Evolutionary conservation across 345 rosid species (phyloP).

Genomic region (Moricandia moricandioides): DNA sequence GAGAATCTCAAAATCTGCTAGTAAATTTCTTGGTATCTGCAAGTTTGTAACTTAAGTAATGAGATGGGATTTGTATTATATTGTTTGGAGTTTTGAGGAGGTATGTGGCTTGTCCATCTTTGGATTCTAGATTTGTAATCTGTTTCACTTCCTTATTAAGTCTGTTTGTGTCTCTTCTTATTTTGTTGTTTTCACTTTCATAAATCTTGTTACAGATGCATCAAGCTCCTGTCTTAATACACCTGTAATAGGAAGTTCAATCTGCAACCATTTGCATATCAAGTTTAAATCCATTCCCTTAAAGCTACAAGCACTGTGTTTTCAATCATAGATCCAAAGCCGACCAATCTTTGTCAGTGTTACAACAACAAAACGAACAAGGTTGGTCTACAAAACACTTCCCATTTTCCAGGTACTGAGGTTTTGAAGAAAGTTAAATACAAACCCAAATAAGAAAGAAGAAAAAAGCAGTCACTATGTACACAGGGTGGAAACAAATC

Average conservation of each 20-base stretch:
- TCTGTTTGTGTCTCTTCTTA: constrained; percentile 10
- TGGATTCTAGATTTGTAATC: constrained; percentile 33
- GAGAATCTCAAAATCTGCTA: constrained; percentile 58
- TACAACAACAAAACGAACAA: constrained; percentile 18
- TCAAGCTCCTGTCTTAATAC: not conserved
- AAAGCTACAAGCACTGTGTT: not conserved
- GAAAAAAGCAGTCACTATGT: constrained; percentile 27
- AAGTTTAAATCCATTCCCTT: not conserved
- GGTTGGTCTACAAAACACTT: constrained; percentile 23
- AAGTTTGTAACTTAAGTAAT: constrained; percentile 21
- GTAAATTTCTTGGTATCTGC: constrained; percentile 9
- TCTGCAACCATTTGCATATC: not conserved
- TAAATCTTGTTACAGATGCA: not conserved
- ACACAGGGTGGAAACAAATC: constrained; percentile 2
- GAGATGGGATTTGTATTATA: constrained; percentile 36
- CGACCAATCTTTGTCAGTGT: not conserved
- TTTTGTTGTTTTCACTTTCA: not conserved
- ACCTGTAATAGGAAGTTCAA: not conserved
- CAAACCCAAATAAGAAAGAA: constrained; percentile 18
- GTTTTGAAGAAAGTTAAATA: constrained; percentile 19
- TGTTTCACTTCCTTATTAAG: constrained; percentile 20
- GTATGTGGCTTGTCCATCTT: constrained; percentile 6
- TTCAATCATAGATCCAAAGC: constrained; percentile 6
- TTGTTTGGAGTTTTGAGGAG: constrained; percentile 29
- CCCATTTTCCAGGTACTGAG: not conserved